Evolutionary conservation across 2,329 filamentous ascomycete genomes (phyloP).

Genomic region (Fusarium transvaalense): DNA sequence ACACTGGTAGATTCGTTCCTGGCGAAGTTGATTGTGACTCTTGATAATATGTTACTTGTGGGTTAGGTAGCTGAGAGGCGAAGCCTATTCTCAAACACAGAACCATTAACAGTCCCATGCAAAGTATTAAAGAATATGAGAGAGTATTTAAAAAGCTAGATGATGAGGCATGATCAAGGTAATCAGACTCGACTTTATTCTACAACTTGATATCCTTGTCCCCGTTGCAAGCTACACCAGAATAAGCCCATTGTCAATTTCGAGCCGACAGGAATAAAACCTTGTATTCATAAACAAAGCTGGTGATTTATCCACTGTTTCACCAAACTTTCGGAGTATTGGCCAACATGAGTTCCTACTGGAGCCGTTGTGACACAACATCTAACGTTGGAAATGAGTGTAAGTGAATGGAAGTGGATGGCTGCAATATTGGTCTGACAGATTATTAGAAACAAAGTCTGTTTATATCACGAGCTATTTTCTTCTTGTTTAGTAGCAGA

Average conservation of each 20-base stretch:
- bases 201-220: slow-evolving; percentile 1
- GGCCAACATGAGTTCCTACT: slow-evolving; percentile 25
- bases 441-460: slow-evolving; percentile 5
- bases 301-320: slow-evolving; percentile 17
- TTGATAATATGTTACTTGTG: background rate
- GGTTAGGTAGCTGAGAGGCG: background rate
- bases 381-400: slow-evolving; percentile 28
- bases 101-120: background rate
- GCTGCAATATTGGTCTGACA: slow-evolving; percentile 23
- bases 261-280: slow-evolving; percentile 4
- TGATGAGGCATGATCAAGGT: background rate
- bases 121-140: background rate
- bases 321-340: slow-evolving; percentile 34
- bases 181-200: slow-evolving; percentile 5
- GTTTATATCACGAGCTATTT: background rate
- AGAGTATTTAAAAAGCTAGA: background rate
- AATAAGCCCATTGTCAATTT: slow-evolving; percentile 1
- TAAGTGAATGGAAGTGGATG: slow-evolving; percentile 21
- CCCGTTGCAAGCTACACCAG: background rate
- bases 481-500: background rate
- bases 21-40: slow-evolving; percentile 2
- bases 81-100: background rate
- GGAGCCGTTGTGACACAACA: slow-evolving; percentile 36
- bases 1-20: background rate
- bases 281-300: slow-evolving; percentile 3